A percentile compares a stretch with the other conserved stretches of the same genome.
Evolutionary conservation across 306 rosid species (phyloP).

Genomic region (Lathyrus sativus): DNA sequence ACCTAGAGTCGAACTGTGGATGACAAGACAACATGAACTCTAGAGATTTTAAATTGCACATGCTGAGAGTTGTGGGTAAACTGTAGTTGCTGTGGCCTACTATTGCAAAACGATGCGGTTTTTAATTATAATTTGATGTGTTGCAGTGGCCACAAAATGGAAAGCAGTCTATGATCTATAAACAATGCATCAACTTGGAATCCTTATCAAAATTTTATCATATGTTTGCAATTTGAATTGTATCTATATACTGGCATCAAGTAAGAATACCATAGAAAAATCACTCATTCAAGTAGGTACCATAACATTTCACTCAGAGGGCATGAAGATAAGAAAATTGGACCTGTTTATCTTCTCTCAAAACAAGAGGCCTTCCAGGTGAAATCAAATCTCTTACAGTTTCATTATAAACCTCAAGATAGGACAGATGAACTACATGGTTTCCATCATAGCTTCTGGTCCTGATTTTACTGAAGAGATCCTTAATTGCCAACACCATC

Average conservation of each 20-base stretch:
- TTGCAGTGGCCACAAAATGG: background rate
- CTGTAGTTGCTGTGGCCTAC: background rate
- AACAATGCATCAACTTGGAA: background rate
- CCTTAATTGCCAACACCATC: slow-evolving; percentile 96
- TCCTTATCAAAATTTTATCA: slow-evolving; percentile 7
- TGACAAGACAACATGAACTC: background rate
- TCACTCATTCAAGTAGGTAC: background rate
- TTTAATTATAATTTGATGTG: background rate
- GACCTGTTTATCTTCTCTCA: slow-evolving; percentile 95
- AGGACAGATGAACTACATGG: slow-evolving; percentile 83
- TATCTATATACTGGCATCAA: slow-evolving; percentile 15
- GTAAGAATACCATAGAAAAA: slow-evolving; percentile 3
- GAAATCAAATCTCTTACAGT: slow-evolving; percentile 87
- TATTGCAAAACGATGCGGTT: background rate
- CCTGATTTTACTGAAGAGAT: slow-evolving; percentile 75
- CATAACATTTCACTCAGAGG: slow-evolving; percentile 8
- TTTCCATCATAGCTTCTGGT: slow-evolving; percentile 87
- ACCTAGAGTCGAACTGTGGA: background rate
- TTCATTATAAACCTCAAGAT: slow-evolving; percentile 92
- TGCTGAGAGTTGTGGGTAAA: background rate
- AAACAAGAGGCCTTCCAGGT: slow-evolving; percentile 91
- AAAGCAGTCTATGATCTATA: background rate
- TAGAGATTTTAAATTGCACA: background rate
- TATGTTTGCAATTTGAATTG: background rate
- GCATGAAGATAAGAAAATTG: slow-evolving; percentile 1